phyloP scores from a whole-genome alignment of 257 asterid species.

The Capsicum baccatum region DNA sequence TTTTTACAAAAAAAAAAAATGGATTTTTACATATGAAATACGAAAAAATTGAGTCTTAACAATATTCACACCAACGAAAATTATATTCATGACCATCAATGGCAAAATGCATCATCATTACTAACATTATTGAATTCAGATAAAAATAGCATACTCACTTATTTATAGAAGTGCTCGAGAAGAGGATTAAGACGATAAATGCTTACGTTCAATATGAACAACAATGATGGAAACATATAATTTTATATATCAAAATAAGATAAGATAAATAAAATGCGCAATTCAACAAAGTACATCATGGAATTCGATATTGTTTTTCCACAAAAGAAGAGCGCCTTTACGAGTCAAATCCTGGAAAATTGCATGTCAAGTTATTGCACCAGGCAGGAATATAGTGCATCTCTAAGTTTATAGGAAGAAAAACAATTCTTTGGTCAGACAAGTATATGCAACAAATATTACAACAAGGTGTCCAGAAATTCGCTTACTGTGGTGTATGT shows the following conservation, averaged over 20 bases:
- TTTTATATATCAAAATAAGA: neutral
- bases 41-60: too few species aligned
- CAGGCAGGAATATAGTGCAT: neutral
- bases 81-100: too few species aligned
- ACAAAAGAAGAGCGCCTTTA: neutral
- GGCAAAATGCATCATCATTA: too few species aligned
- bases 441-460: constrained; percentile 31
- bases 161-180: neutral
- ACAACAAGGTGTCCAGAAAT: constrained; percentile 58
- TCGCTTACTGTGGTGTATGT: constrained; percentile 74
- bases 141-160: too few species aligned
- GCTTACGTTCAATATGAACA: neutral
- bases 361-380: neutral
- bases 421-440: neutral
- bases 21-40: too few species aligned
- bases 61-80: too few species aligned
- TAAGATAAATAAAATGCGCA: neutral
- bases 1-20: too few species aligned
- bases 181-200: neutral
- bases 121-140: too few species aligned
- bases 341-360: neutral
- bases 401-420: neutral
- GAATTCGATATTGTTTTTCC: neutral
- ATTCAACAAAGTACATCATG: neutral
- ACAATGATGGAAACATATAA: neutral